Base-by-base conservation (phyloP, 2,329 filamentous ascomycete species). In the Colletotrichum horii region DNA sequence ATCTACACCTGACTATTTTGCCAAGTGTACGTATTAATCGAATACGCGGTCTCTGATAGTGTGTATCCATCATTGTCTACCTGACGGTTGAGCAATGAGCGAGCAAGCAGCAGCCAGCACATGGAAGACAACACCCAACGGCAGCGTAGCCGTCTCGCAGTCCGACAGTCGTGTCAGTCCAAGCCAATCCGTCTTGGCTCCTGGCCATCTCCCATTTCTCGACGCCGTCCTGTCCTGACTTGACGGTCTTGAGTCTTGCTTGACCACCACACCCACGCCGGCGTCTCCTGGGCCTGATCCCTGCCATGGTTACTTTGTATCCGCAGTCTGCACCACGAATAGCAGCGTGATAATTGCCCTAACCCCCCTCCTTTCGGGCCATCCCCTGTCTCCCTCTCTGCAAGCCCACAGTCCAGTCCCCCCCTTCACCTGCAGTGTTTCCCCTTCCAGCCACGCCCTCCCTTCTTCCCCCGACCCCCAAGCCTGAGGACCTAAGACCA, bases 281-380 rank as follows among this genome's bases (percentile, higher is more conserved):
- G 69, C 32, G 22, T n/a, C 32, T 68, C 66, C 52, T 43, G 22
- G 52, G 24, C 73, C 70, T 58, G 16, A 58, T 36, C 70, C 73
- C 70, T 75, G 73, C 68, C 70, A 32, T 75, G 70, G 70, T 73
- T 68, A 67, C 73, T 73, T 60, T 19, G 73, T 75, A 75, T 70
- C 73, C 73, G 64, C 73, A 75, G 70, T 36, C 30, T 64, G 70
- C 70, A 75, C 73, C 64, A 73, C 73, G 73, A 75, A 73, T 75
- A 75, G 70, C 70, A 73, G 56, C 70, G 64, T 75, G 70, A 75
- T 73, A 60, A 73, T 68, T 75, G 56, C 70, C 70, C 58, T 64
- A 64, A 64, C 73, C 70, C 72, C 66, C 73, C 73, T 73, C 58
- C 64, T 56, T 61, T 65, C 26, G 24, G 70, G 73, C 34, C 38